A percentile compares a stretch with the other conserved stretches of the same genome.
These are phyloP conservation scores for Salvia sclarea DNA, from an alignment of 305 asterid species.

Conservation along the genomic window DNA sequence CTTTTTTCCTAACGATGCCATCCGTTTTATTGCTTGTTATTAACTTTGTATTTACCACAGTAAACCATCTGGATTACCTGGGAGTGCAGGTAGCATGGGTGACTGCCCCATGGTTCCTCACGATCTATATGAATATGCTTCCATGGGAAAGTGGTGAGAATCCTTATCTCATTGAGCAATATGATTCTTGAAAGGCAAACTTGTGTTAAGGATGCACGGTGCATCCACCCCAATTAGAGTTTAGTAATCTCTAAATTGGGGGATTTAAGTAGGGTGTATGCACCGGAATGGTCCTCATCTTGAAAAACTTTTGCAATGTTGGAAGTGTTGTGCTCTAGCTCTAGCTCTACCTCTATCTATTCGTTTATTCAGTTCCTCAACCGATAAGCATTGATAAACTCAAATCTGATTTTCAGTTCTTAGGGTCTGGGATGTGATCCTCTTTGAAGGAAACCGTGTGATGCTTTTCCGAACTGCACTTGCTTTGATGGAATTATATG, in stretches of 20 bases:
- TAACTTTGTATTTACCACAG: conserved; percentile 49
- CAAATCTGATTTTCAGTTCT: conserved; percentile 65
- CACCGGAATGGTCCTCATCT: too few relatives aligned
- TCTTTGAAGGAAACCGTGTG: conserved; percentile 93
- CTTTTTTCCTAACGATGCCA: conserved; percentile 13
- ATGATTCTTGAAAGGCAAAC: too few relatives aligned
- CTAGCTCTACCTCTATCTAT: not conserved
- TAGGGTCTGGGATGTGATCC: conserved; percentile 98
- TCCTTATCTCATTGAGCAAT: conserved; percentile 35
- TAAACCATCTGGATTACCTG: conserved; percentile 94
- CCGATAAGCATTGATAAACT: conserved; percentile 29
- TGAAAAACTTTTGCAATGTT: conserved; percentile 1
- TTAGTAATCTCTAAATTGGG: too few relatives aligned
- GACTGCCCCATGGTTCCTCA: conserved; percentile 96
- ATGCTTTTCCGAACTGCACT: conserved; percentile 97
- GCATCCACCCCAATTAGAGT: too few relatives aligned
- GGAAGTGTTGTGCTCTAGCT: not conserved
- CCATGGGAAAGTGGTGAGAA: conserved; percentile 99
- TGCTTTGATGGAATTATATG: conserved; percentile 88
- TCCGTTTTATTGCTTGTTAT: conserved; percentile 24
- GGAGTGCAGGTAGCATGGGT: conserved; percentile 99
- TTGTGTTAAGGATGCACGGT: too few relatives aligned
- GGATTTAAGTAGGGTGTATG: too few relatives aligned
- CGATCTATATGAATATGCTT: conserved; percentile 97
- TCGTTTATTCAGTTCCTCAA: not conserved